Evolutionary conservation across 345 rosid genomes (phyloP), one percentile per base, ranked within the genome.

Genomic region (Gossypium arboreum): DNA sequence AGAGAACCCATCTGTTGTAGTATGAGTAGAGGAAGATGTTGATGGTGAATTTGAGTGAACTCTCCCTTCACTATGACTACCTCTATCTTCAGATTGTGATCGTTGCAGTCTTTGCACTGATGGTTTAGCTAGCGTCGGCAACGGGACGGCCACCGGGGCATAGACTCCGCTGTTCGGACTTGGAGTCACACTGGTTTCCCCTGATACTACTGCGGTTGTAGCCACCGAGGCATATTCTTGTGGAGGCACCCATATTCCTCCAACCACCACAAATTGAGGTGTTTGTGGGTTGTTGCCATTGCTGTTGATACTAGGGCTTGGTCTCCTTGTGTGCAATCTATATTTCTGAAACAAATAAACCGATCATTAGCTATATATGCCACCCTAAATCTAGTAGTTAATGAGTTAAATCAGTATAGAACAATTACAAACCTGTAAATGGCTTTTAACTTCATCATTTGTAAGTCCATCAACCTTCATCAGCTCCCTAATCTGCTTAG

Each of bases 371-470:
- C 41, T 34, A 34, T 1, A 34, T 34, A 34, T 34, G 41, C 41
- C 7, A 34, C 41, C 41, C 41, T 34, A 64, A 68, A 22, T 22
- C 57, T 9, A 45, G 54, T 24, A 68, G 11, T 27, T 24, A 27
- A 52, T 51, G 24, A 69, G 16, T 51, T 27, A 16, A 51, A 3
- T 34, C 41, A 65, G 43, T 43, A 67, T 45, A 13, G 1, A 70
- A 51, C 5, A 51, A 70, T n/a, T 45, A 34, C 58, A 45, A 51
- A 94, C 98, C 98, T 94, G 98, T 79, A 94, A 86, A 91, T 94
- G 98, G 87, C 98, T 94, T 82, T 94, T 94, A 27, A 94, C 98
- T 91, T 94, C 98, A 77, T 92, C 98, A 34, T 92, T 94, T 13
- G 97, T 90, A 24, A 94, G 88, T 60, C 97, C 97, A 79, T 94